These are phyloP conservation scores for Saccharomycopsis hybrid DNA, from an alignment of 1,139 yeast genomes.

Conservation along the genomic window DNA sequence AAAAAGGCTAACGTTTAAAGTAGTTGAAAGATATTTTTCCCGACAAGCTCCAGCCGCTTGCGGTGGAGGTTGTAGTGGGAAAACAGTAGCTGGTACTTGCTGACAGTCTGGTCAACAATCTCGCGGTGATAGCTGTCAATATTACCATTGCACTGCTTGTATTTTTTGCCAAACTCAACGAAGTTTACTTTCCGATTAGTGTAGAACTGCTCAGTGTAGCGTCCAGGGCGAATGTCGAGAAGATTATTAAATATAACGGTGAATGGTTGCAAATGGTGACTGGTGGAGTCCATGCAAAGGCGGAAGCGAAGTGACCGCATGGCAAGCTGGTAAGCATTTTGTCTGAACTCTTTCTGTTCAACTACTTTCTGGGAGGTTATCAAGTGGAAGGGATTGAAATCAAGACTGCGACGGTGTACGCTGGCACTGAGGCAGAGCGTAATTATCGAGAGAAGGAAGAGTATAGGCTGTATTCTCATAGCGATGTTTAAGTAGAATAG, in stretches of 20 bases:
- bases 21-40: neutral
- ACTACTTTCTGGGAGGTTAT: conserved; percentile 2
- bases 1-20: too few species aligned
- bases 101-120: neutral
- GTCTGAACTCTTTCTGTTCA: neutral
- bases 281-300: conserved; percentile 3
- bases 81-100: neutral
- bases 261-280: neutral
- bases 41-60: neutral
- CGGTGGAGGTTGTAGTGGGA: neutral
- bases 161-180: neutral
- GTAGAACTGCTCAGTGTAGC: neutral
- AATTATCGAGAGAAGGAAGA: too few species aligned
- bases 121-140: neutral
- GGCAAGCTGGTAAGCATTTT: conserved; percentile 2
- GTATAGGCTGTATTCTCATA: too few species aligned
- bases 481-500: too few species aligned
- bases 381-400: neutral
- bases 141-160: conserved; percentile 1
- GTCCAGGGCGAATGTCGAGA: neutral
- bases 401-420: too few species aligned
- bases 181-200: neutral
- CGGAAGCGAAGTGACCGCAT: neutral
- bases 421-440: too few species aligned
- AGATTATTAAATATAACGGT: neutral